These are phyloP conservation scores for Aspergillus pseudonomiae DNA, from an alignment of 2,329 filamentous ascomycete species.

Conservation along the genomic window DNA sequence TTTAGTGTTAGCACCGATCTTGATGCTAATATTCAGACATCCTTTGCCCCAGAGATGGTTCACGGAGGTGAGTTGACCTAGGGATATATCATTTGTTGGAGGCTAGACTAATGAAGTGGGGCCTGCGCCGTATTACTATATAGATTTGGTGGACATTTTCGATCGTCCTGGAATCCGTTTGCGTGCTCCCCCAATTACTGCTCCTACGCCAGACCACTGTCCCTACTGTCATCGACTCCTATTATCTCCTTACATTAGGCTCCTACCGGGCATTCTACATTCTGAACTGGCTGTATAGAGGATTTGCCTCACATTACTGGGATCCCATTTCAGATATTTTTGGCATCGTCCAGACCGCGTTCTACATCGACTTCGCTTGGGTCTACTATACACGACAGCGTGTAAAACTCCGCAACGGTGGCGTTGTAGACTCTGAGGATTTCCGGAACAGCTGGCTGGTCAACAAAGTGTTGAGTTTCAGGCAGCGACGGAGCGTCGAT, in stretches of 20 bases:
- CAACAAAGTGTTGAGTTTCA: conserved; percentile 69
- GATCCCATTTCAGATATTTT: conserved; percentile 80
- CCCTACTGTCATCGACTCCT: conserved; percentile 95
- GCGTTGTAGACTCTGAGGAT: conserved; percentile 88
- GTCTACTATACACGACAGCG: conserved; percentile 93
- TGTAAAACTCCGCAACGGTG: conserved; percentile 87
- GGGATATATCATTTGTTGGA: neutral
- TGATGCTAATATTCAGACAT: conserved; percentile 68
- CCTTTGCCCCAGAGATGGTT: conserved; percentile 31
- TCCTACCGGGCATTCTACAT: conserved; percentile 89
- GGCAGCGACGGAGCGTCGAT: conserved; percentile 34
- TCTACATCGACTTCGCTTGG: conserved; percentile 95
- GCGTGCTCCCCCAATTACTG: conserved; percentile 86
- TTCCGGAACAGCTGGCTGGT: conserved; percentile 83
- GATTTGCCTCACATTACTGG: conserved; percentile 62
- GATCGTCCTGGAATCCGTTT: conserved; percentile 87
- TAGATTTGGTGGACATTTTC: conserved; percentile 87
- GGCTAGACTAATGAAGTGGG: neutral
- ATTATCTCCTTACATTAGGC: conserved; percentile 85
- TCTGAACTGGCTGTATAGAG: conserved; percentile 82
- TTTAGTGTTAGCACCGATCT: conserved; percentile 70
- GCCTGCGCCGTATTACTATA: conserved; percentile 47
- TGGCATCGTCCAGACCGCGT: conserved; percentile 82
- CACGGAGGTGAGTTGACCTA: conserved; percentile 41
- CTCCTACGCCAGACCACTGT: conserved; percentile 93